Base-by-base conservation (phyloP, 2,329 filamentous ascomycete species). In the Davidsoniella virescens region DNA sequence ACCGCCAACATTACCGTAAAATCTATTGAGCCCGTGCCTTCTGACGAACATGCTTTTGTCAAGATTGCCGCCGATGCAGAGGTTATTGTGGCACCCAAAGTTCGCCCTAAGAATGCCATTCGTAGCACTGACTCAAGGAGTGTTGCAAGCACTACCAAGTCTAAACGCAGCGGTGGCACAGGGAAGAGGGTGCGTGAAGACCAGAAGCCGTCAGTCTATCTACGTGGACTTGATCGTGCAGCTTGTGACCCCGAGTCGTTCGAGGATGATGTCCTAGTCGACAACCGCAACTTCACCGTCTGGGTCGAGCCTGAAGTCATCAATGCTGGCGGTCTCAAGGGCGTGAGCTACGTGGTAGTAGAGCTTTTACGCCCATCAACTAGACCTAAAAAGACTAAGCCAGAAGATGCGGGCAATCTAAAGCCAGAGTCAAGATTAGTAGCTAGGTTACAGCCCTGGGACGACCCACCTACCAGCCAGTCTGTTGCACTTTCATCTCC, bases 41-140 rank as follows among this genome's bases (percentile, higher is more conserved):
- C 83, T 1, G 69, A 76, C 2, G 76, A 80, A 45, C 73, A 78
- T 1, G 73, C 85, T 0, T 98, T 98, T 61, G 87, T 85, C 23
- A 96, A 95, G 64, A 85, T 98, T 47, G 84, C 86, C 0, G 84
- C 88, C 0, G 87, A 96, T 61, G 90, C 90, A 18, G 92, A 98
- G 65, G 88, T 98, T 46, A 94, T 96, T 56, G 92, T 98, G 54
- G 92, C 92, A 3, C 92, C 92, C 1, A 98, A 98, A 67, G 83
- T 82, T 23, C 77, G 90, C 50, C 73, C 83, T 40, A 87, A 85
- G 62, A 67, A 73, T 33, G 70, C 78, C 3, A 76, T 42, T 5
- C 29, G 49, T 17, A 76, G 79, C 37, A 18, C 17, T 5, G 87
- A 93, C 57, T 87, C 76, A 60, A 74, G 82, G 52, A 95, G 88